Evolutionary conservation across 2,329 filamentous ascomycete species (phyloP), one percentile per base, ranked within the genome.

Genomic region (Diplodia corticola): DNA sequence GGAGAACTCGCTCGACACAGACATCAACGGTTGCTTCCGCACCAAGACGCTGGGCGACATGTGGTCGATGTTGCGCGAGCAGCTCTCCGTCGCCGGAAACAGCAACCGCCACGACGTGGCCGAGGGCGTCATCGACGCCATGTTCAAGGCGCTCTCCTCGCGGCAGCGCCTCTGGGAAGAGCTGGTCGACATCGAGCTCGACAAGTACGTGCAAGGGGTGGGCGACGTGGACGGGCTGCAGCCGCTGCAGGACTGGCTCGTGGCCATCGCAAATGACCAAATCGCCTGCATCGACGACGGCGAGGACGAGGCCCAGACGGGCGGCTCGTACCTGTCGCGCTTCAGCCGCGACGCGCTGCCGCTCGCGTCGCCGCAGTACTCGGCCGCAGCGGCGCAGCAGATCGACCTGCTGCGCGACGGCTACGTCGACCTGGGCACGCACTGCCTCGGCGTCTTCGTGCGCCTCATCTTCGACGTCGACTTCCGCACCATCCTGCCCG

Each of bases 61-160:
- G 83, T 99, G 96, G 93, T 91, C 93, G 68, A 98, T 99, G 93
- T 84, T 99, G 69, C 89, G 91, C 70, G 94, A 99, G 78, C 95
- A 99, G 78, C 86, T 97, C 37, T 87, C 91, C 69, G 92, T 93
- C 0, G 93, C 93, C 4, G 89, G 88, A 48, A 91, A 91, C 73
- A 97, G 93, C 51, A 86, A 93, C 74, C 91, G 95, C 61, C 86
- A 89, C 65, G 95, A 98, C 75, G 93, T 99, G 0, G 89, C 94
- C 9, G 94, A 98, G 80, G 95, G 95, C 69, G 93, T 98, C 44
- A 89, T 98, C 60, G 95, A 98, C 77, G 90, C 93, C 76, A 98
- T 98, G 92, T 94, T 97, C 80, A 84, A 91, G 59, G 89, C 93
- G 15, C 85, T 99, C 49, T 91, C 93, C 70, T 82, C 85, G 51